Evolutionary conservation across 352 stramenopile genomes (phyloP).

Genomic region (Peronospora tabacina): DNA sequence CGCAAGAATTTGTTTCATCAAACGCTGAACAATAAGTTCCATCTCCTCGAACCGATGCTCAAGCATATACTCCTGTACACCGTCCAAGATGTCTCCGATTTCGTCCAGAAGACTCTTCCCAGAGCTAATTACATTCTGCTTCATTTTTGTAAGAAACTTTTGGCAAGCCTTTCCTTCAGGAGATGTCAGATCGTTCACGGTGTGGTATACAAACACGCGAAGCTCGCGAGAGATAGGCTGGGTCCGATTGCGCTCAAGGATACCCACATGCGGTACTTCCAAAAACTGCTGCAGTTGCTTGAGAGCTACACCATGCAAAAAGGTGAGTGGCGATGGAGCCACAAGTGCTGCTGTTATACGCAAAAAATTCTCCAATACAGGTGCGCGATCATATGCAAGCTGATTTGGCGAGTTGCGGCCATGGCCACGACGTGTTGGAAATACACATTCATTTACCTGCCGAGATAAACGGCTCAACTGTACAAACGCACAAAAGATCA

Average conservation of each 20-base stretch:
- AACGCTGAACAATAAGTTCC: conserved; percentile 46
- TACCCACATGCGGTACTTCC: conserved; percentile 59
- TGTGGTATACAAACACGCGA: conserved; percentile 75
- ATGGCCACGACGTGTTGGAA: conserved; percentile 55
- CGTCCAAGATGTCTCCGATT: conserved; percentile 70
- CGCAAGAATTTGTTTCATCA: conserved; percentile 41
- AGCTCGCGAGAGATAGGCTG: conserved; percentile 68
- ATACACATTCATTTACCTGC: conserved; percentile 57
- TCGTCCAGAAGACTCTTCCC: conserved; percentile 61
- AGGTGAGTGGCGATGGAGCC: conserved; percentile 65
- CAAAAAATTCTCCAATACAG: conserved; percentile 72
- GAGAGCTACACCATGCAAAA: conserved; percentile 60
- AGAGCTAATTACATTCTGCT: conserved; percentile 32
- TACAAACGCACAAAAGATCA: conserved; percentile 3
- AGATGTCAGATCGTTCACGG: conserved; percentile 64
- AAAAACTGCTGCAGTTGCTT: conserved; percentile 80
- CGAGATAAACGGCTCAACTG: conserved; percentile 66
- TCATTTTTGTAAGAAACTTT: conserved; percentile 65
- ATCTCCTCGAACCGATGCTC: conserved; percentile 80
- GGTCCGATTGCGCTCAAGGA: conserved; percentile 71
- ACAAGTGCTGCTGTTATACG: conserved; percentile 62
- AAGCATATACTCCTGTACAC: conserved; percentile 82
- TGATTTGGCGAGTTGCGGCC: conserved; percentile 47
- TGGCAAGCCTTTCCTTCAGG: conserved; percentile 71
- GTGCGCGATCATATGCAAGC: conserved; percentile 59